Evolutionary conservation across 164 flowering plant genomes (phyloP).

Genomic region (Umbilicus rupestris): DNA sequence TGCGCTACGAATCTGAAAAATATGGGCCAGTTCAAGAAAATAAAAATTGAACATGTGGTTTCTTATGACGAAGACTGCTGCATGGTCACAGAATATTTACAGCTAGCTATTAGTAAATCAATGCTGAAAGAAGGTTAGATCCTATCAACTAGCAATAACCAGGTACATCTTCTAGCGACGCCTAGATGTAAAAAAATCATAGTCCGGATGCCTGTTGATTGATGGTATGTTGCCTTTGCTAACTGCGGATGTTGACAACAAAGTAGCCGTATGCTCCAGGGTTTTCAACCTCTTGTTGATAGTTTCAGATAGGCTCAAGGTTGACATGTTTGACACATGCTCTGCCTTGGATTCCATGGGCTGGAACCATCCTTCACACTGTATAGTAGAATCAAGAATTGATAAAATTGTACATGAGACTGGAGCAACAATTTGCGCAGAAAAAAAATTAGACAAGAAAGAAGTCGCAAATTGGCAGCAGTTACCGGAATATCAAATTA

Average conservation of each 20-base stretch:
- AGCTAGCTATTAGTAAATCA: background rate
- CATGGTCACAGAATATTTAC: background rate
- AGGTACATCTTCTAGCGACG: conserved; percentile 15
- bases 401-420: background rate
- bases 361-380: conserved; percentile 69
- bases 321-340: conserved; percentile 6
- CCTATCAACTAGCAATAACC: background rate
- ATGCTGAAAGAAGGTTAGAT: background rate
- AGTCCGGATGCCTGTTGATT: conserved; percentile 50
- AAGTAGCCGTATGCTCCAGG: conserved; percentile 44
- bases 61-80: background rate
- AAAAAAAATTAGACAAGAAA: background rate
- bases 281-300: conserved; percentile 44
- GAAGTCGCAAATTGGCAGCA: background rate
- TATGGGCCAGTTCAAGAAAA: background rate
- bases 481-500: background rate
- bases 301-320: conserved; percentile 19
- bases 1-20: no score
- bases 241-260: conserved; percentile 49
- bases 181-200: conserved; percentile 58
- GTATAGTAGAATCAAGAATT: conserved; percentile 9
- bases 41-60: background rate
- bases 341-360: conserved; percentile 16
- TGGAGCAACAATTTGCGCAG: background rate
- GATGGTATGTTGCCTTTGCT: conserved; percentile 25